Percentiles rank a stretch among this genome's conserved stretches.
phyloP scores from a whole-genome alignment of 495 filamentous ascomycete genomes.

The Penicillium lividum region DNA sequence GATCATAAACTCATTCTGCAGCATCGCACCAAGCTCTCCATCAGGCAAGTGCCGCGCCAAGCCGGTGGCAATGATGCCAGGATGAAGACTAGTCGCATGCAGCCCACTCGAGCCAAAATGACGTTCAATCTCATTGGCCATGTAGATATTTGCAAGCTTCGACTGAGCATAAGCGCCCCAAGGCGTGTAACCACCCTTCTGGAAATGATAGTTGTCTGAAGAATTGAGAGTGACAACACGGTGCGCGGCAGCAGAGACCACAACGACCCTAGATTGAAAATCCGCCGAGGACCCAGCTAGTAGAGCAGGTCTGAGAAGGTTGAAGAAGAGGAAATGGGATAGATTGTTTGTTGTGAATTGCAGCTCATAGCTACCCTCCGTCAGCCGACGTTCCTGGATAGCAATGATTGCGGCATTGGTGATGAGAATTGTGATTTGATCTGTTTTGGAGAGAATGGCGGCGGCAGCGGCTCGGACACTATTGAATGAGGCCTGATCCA shows the following conservation, averaged over 20 bases:
- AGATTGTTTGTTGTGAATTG: slow-evolving; percentile 55
- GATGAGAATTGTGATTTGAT: slow-evolving; percentile 50
- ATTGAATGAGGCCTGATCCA: slow-evolving; percentile 47
- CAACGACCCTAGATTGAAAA: slow-evolving; percentile 47
- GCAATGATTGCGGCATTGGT: slow-evolving; percentile 54
- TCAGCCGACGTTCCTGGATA: slow-evolving; percentile 35
- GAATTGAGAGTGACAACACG: slow-evolving; percentile 21
- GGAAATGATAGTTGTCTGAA: slow-evolving; percentile 30
- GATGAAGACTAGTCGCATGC: slow-evolving; percentile 42
- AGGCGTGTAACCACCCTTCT: slow-evolving; percentile 36
- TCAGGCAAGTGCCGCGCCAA: slow-evolving; percentile 20
- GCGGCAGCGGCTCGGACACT: slow-evolving; percentile 44
- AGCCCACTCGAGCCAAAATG: slow-evolving; percentile 40
- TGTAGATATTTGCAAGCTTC: slow-evolving; percentile 45
- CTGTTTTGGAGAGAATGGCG: slow-evolving; percentile 36
- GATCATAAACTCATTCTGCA: slow-evolving; percentile 22
- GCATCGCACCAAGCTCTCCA: slow-evolving; percentile 20
- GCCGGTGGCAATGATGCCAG: slow-evolving; percentile 37
- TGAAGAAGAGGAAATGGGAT: slow-evolving; percentile 52
- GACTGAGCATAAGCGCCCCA: slow-evolving; percentile 38
- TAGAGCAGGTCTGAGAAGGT: slow-evolving; percentile 45
- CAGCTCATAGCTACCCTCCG: slow-evolving; percentile 47
- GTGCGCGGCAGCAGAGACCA: slow-evolving; percentile 42
- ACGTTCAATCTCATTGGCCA: slow-evolving; percentile 49
- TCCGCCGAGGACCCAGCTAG: slow-evolving; percentile 38